A percentile compares a stretch with the other conserved stretches of the same genome.
Evolutionary conservation across 768 basidiomycete genomes (phyloP).

Genomic region (Boletus rubropictus): DNA sequence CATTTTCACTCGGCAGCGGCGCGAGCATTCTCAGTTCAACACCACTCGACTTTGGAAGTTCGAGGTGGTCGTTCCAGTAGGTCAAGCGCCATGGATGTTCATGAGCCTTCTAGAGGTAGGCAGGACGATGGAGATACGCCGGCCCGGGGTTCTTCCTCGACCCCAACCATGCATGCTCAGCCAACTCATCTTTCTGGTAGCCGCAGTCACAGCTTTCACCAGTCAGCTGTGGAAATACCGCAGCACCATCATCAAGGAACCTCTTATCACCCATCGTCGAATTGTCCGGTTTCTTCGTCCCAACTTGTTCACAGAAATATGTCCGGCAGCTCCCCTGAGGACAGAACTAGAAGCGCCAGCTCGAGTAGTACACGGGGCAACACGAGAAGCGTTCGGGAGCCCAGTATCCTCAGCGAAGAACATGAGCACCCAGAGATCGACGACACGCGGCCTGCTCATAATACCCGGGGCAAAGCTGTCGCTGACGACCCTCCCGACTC

Average conservation of each 20-base stretch:
- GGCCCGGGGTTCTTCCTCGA: constrained; percentile 39
- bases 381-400: constrained; percentile 40
- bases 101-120: constrained; percentile 14
- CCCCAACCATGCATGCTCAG: constrained; percentile 28
- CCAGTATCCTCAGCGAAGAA: constrained; percentile 44
- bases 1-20: too few relatives aligned
- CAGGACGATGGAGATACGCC: constrained; percentile 32
- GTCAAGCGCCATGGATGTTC: constrained; percentile 7
- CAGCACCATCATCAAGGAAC: constrained; percentile 61
- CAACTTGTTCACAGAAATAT: constrained; percentile 44
- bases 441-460: constrained; percentile 21
- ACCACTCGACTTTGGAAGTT: not conserved
- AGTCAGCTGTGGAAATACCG: constrained; percentile 54
- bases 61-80: not conserved
- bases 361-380: constrained; percentile 51
- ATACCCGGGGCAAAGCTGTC: constrained; percentile 37
- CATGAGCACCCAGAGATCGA: constrained; percentile 41
- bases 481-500: constrained; percentile 38
- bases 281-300: constrained; percentile 42
- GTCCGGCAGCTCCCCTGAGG: constrained; percentile 46
- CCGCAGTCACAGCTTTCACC: constrained; percentile 51
- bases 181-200: constrained; percentile 36
- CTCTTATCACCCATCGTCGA: constrained; percentile 50
- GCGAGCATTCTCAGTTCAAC: too few relatives aligned
- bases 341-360: constrained; percentile 56